Conservation (phyloP, 2,329 filamentous ascomycete species). For the Purpureocillium lavendulum region DNA sequence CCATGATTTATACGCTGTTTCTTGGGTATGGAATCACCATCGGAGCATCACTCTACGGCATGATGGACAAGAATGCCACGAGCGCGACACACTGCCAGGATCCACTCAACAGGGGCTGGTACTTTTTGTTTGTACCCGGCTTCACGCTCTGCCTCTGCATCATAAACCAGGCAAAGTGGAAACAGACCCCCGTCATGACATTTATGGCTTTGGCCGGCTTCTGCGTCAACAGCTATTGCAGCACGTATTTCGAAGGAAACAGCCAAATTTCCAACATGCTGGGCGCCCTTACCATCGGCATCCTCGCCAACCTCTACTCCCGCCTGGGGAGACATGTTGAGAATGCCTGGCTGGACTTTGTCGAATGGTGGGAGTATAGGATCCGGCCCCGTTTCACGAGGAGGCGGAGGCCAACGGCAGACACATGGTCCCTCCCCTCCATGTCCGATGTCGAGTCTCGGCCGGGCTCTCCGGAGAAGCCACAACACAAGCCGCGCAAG, state of each 20-base stretch:
- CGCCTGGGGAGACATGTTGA: slow-evolving; percentile 52
- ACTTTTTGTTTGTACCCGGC: slow-evolving; percentile 64
- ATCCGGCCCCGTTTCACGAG: slow-evolving; percentile 27
- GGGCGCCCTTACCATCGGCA: slow-evolving; percentile 66
- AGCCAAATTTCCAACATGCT: slow-evolving; percentile 71
- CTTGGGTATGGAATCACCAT: slow-evolving; percentile 68
- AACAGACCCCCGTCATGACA: slow-evolving; percentile 69
- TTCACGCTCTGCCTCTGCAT: slow-evolving; percentile 70
- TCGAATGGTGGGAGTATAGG: slow-evolving; percentile 40
- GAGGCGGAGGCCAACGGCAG: slow-evolving; percentile 17
- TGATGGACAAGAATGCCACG: slow-evolving; percentile 48
- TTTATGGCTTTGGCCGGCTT: slow-evolving; percentile 67
- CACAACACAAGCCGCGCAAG: slow-evolving; percentile 25
- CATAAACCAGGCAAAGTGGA: slow-evolving; percentile 76
- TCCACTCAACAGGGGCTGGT: slow-evolving; percentile 36
- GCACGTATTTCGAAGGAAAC: slow-evolving; percentile 57
- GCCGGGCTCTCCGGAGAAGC: slow-evolving; percentile 13
- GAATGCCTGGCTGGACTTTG: slow-evolving; percentile 42
- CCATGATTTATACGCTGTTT: slow-evolving; percentile 67
- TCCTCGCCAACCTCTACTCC: slow-evolving; percentile 72
- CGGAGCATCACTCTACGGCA: slow-evolving; percentile 57
- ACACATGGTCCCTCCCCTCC: slow-evolving; percentile 22
- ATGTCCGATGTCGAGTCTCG: slow-evolving; percentile 23
- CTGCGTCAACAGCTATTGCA: slow-evolving; percentile 65
- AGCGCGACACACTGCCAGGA: slow-evolving; percentile 31